Percentiles rank a stretch among this genome's conserved stretches.
Conservation (phyloP, 129 eudicot species). For the Flaveria robusta region DNA sequence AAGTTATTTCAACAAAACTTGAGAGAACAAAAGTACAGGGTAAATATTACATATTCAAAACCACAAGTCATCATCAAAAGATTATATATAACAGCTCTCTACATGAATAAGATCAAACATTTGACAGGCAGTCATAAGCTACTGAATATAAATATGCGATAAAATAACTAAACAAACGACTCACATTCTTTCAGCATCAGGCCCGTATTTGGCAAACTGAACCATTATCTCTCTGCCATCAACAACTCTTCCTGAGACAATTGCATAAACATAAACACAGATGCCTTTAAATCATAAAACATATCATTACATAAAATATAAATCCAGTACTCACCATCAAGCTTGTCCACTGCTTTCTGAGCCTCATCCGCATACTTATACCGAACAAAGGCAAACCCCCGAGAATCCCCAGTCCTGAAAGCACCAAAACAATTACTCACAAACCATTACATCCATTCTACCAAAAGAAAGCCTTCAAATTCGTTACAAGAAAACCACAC, state of each 20-base stretch:
- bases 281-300: neutral
- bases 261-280: neutral
- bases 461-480: neutral
- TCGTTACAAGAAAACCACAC: neutral
- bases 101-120: neutral
- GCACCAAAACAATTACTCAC: neutral
- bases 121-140: neutral
- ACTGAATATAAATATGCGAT: neutral
- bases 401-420: conserved; percentile 89
- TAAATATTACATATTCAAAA: neutral
- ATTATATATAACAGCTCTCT: neutral
- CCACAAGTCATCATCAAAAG: neutral
- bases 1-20: neutral
- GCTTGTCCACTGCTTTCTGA: conserved; percentile 90
- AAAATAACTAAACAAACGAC: conserved; percentile 6
- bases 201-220: conserved; percentile 93
- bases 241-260: conserved; percentile 65
- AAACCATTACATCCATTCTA: neutral
- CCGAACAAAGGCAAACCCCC: conserved; percentile 96
- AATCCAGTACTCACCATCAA: conserved; percentile 55
- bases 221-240: conserved; percentile 98
- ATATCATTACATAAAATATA: neutral
- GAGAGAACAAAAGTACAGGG: neutral
- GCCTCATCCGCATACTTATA: conserved; percentile 96
- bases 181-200: conserved; percentile 91